A percentile compares a stretch with the other conserved stretches of the same genome.
These are phyloP conservation scores for Calvatia gigantea DNA, from an alignment of 768 basidiomycete species.

Conservation along the genomic window DNA sequence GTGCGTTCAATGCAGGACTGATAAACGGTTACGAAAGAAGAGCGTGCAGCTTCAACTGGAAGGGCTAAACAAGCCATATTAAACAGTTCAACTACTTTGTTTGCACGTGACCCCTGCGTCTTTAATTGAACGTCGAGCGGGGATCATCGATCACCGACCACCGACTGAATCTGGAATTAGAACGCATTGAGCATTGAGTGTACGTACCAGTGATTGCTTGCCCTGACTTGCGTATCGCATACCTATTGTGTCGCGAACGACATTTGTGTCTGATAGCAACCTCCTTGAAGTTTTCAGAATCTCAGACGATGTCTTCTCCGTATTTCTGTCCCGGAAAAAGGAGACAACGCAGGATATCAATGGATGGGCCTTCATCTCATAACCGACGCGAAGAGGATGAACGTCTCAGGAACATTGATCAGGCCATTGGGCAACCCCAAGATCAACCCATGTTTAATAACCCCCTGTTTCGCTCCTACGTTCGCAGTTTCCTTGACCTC, in stretches of 20 bases:
- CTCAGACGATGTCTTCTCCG: conserved; percentile 5
- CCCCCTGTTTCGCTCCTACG: conserved; percentile 25
- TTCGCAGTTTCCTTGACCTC: conserved; percentile 20
- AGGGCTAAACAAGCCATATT: conserved; percentile 2
- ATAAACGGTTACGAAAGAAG: background rate
- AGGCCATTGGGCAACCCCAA: too few species aligned
- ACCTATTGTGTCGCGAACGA: too few species aligned
- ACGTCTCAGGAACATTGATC: background rate
- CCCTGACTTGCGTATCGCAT: too few species aligned
- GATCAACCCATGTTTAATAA: conserved; percentile 9
- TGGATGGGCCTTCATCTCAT: background rate
- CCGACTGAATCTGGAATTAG: background rate
- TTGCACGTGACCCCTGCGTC: conserved; percentile 1
- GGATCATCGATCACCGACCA: background rate
- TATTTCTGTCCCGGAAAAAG: background rate
- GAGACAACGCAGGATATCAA: background rate
- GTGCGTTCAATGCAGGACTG: background rate
- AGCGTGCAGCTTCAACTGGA: background rate
- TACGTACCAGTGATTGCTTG: too few species aligned
- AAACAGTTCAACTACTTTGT: conserved; percentile 11
- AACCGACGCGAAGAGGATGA: background rate
- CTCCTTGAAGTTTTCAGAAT: too few species aligned
- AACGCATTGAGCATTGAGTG: too few species aligned
- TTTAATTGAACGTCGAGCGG: background rate
- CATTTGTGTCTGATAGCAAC: too few species aligned